Evolutionary conservation across 2,329 filamentous ascomycete genomes (phyloP).

Genomic region (Paecilomyces fulvus): DNA sequence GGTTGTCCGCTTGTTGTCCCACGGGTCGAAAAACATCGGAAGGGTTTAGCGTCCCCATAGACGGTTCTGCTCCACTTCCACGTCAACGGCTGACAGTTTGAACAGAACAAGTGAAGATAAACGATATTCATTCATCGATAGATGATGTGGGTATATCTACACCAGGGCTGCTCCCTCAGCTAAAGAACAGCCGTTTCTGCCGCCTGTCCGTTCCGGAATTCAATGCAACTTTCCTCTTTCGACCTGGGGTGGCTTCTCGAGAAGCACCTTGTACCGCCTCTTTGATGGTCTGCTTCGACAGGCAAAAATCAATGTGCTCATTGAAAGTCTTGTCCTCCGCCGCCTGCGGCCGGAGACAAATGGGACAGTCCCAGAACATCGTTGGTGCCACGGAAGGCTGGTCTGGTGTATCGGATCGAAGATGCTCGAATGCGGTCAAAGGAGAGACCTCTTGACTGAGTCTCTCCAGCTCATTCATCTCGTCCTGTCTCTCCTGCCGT

Average conservation of each 20-base stretch:
- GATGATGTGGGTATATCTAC: not conserved
- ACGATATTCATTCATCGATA: not conserved
- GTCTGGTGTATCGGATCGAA: conserved; percentile 18
- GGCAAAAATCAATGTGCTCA: conserved; percentile 82
- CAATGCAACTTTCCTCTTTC: conserved; percentile 28
- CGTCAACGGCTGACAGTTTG: not conserved
- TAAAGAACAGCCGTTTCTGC: conserved; percentile 28
- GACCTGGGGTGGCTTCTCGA: conserved; percentile 11
- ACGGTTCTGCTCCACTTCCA: conserved; percentile 9
- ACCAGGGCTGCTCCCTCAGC: conserved; percentile 10
- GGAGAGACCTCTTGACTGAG: conserved; percentile 48
- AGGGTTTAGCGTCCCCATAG: not conserved
- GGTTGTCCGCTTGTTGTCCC: conserved; percentile 1
- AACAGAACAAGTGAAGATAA: not conserved
- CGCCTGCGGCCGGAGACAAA: conserved; percentile 68
- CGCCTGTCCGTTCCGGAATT: conserved; percentile 16
- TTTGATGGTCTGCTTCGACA: conserved; percentile 77
- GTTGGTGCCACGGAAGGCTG: conserved; percentile 17
- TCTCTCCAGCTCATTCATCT: conserved; percentile 53
- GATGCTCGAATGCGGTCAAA: not conserved
- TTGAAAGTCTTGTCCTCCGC: conserved; percentile 76
- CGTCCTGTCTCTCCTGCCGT: conserved; percentile 50
- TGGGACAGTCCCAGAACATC: conserved; percentile 74
- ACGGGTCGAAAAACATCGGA: conserved; percentile 5
- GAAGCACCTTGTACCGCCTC: conserved; percentile 60